A percentile compares a stretch with the other conserved stretches of the same genome.
phyloP scores from a whole-genome alignment of 768 basidiomycete genomes.

The Lyophyllum decastes region DNA sequence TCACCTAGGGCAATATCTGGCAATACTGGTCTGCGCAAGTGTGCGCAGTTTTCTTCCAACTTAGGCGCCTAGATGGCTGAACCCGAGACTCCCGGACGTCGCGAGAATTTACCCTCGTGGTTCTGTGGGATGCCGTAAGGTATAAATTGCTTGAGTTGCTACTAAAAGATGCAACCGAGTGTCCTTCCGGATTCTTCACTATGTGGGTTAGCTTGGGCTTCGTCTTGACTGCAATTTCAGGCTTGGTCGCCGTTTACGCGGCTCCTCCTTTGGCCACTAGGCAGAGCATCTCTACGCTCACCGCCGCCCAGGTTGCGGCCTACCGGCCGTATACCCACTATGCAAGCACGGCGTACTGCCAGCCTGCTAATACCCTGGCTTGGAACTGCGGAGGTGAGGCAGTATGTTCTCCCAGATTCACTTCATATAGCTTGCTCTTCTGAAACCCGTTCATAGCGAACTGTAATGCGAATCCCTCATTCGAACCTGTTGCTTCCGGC shows the following conservation, averaged over 20 bases:
- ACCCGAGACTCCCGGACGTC: neutral
- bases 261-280: constrained; percentile 8
- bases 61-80: neutral
- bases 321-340: constrained; percentile 43
- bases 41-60: too few relatives aligned
- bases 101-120: neutral
- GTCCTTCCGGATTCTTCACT: neutral
- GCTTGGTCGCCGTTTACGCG: neutral
- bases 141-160: neutral
- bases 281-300: constrained; percentile 29
- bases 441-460: constrained; percentile 30
- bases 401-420: neutral
- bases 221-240: neutral
- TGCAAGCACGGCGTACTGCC: constrained; percentile 46
- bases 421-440: neutral
- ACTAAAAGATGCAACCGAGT: neutral
- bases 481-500: constrained; percentile 50
- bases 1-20: neutral
- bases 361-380: constrained; percentile 32
- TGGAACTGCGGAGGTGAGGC: constrained; percentile 47
- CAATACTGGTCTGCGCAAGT: neutral
- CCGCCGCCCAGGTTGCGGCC: constrained; percentile 33
- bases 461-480: constrained; percentile 47
- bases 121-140: neutral
- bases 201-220: neutral